phyloP scores from a whole-genome alignment of 2,329 filamentous ascomycete species.

The Pyrenochaeta sp. region DNA sequence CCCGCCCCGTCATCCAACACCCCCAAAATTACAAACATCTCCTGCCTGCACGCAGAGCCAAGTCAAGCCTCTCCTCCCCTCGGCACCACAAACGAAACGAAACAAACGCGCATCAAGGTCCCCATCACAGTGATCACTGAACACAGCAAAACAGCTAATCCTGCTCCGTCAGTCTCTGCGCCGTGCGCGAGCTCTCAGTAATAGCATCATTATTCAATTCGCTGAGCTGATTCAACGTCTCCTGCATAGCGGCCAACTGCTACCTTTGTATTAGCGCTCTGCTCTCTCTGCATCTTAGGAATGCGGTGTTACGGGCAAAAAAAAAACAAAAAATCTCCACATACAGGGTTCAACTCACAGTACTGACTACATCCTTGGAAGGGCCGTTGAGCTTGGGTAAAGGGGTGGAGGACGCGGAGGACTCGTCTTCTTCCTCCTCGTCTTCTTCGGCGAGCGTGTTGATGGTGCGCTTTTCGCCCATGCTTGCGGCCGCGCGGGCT shows the following conservation, averaged over 20 bases:
- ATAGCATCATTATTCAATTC: conserved; percentile 47
- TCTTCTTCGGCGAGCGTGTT: conserved; percentile 40
- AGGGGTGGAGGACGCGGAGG: conserved; percentile 10
- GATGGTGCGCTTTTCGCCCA: conserved; percentile 45
- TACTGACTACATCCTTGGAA: conserved; percentile 40
- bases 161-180: conserved; percentile 37
- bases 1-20: no score
- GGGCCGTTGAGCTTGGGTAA: conserved; percentile 11
- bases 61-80: no score
- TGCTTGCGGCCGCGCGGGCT: conserved; percentile 42
- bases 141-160: conserved; percentile 30
- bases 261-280: conserved; percentile 39
- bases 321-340: conserved; percentile 2
- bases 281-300: not conserved
- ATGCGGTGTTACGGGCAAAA: not conserved
- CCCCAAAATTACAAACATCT: no score
- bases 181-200: conserved; percentile 42
- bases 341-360: conserved; percentile 37
- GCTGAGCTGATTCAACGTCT: conserved; percentile 42
- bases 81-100: no score
- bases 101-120: no score
- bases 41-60: no score
- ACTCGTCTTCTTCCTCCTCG: conserved; percentile 33
- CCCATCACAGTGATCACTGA: no score
- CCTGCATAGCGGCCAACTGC: conserved; percentile 50